Conservation (phyloP, 2,329 filamentous ascomycete genomes). For the Xylariaceae sp. region DNA sequence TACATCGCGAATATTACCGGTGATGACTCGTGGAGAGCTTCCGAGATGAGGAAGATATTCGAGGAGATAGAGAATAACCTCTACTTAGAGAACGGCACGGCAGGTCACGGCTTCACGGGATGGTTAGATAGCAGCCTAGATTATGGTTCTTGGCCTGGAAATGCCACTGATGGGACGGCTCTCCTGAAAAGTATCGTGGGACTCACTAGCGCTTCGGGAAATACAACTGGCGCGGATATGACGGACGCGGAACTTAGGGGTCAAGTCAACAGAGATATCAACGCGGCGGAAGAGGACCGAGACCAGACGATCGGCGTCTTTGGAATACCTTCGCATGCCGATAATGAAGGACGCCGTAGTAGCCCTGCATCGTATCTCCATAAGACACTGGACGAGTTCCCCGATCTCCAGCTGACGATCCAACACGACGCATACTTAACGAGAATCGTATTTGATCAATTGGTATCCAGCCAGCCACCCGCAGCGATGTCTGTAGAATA, state of each 20-base stretch:
- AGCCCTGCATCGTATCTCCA: constrained; percentile 30
- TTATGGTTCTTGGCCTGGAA: constrained; percentile 20
- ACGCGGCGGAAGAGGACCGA: constrained; percentile 21
- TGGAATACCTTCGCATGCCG: constrained; percentile 25
- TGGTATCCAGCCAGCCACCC: constrained; percentile 19
- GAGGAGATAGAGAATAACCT: constrained; percentile 32
- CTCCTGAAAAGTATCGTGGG: constrained; percentile 21
- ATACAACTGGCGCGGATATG: constrained; percentile 14
- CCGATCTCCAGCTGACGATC: constrained; percentile 24
- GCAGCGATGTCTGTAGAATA: constrained; percentile 29
- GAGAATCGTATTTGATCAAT: constrained; percentile 25
- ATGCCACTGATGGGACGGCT: constrained; percentile 19
- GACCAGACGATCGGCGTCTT: constrained; percentile 29
- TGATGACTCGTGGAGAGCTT: constrained; percentile 31
- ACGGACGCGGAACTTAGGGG: constrained; percentile 20
- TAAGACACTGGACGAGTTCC: constrained; percentile 18
- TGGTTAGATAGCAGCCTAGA: constrained; percentile 31
- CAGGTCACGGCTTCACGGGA: constrained; percentile 32
- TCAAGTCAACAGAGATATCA: constrained; percentile 27
- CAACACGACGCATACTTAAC: constrained; percentile 26
- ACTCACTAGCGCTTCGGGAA: constrained; percentile 13
- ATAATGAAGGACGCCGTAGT: constrained; percentile 17
- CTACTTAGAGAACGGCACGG: constrained; percentile 44
- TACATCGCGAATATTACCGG: constrained; percentile 43
- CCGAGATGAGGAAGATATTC: constrained; percentile 32